phyloP scores from a whole-genome alignment of 2,329 filamentous ascomycete genomes.

The Monosporascus sp. region DNA sequence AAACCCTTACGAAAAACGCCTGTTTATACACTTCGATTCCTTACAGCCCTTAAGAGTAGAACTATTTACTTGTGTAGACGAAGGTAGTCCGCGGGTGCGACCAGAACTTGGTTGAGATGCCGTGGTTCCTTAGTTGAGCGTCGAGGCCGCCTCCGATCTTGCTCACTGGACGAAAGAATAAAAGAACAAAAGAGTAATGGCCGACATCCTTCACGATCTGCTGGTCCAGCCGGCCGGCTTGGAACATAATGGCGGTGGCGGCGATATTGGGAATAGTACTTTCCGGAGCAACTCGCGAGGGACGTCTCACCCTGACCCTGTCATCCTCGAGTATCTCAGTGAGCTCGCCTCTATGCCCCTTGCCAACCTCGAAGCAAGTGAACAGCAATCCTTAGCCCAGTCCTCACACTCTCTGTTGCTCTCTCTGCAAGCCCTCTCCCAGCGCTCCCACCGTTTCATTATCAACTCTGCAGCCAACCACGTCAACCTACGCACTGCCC shows the following conservation, averaged over 20 bases:
- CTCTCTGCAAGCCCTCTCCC: constrained; percentile 81
- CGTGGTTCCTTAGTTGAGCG: not conserved
- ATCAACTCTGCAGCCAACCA: constrained; percentile 77
- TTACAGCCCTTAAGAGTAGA: too few relatives aligned
- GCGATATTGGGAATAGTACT: constrained; percentile 26
- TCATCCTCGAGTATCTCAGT: constrained; percentile 66
- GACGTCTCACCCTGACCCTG: constrained; percentile 41
- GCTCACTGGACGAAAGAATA: not conserved
- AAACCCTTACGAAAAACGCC: too few relatives aligned
- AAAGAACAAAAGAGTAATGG: constrained; percentile 38
- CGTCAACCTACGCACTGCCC: constrained; percentile 61
- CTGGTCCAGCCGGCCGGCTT: constrained; percentile 49
- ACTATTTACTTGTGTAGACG: too few relatives aligned
- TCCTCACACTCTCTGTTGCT: constrained; percentile 74
- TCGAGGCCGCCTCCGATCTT: not conserved
- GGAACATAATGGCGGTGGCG: not conserved
- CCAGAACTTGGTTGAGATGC: not conserved
- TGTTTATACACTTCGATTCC: too few relatives aligned
- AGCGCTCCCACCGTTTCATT: constrained; percentile 80
- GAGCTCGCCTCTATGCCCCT: constrained; percentile 73
- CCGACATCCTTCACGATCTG: constrained; percentile 71
- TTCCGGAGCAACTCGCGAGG: constrained; percentile 35
- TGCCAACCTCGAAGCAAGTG: constrained; percentile 64
- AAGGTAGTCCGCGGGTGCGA: not conserved
- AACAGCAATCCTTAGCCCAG: constrained; percentile 76